These are phyloP conservation scores for Pseudocercospora musae DNA, from an alignment of 2,329 filamentous ascomycete genomes.

Conservation along the genomic window DNA sequence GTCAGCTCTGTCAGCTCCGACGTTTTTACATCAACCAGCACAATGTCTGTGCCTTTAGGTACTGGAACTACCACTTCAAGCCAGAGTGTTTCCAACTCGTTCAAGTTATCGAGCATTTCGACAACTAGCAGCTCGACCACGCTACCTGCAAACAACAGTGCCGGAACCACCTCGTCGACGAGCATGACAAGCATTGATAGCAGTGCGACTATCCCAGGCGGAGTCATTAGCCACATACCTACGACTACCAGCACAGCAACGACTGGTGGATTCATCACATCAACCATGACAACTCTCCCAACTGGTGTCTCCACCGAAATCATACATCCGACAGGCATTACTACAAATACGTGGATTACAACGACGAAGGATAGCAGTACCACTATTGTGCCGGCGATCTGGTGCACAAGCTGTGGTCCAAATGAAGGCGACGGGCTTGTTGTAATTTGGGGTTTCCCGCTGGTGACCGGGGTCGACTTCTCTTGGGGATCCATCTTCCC, in stretches of 20 bases:
- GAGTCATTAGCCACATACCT: not conserved
- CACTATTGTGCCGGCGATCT: constrained; percentile 11
- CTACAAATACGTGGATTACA: constrained; percentile 13
- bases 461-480: constrained; percentile 3
- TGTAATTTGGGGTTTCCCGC: constrained; percentile 12
- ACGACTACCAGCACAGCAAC: not conserved
- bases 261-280: not conserved
- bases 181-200: constrained; percentile 2
- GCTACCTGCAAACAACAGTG: not conserved
- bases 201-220: constrained; percentile 1
- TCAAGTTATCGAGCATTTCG: not conserved
- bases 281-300: constrained; percentile 15
- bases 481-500: constrained; percentile 11
- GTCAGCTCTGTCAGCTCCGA: not conserved
- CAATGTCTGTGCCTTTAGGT: not conserved
- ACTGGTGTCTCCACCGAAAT: constrained; percentile 11
- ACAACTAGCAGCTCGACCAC: not conserved
- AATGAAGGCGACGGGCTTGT: constrained; percentile 3
- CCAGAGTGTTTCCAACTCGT: not conserved
- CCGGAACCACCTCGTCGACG: not conserved
- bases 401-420: constrained; percentile 6
- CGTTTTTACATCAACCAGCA: not conserved
- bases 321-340: constrained; percentile 2
- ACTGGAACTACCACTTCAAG: not conserved
- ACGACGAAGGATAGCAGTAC: constrained; percentile 9